These are phyloP conservation scores for Sclerotinia minor DNA, from an alignment of 2,329 filamentous ascomycete genomes.

Conservation along the genomic window DNA sequence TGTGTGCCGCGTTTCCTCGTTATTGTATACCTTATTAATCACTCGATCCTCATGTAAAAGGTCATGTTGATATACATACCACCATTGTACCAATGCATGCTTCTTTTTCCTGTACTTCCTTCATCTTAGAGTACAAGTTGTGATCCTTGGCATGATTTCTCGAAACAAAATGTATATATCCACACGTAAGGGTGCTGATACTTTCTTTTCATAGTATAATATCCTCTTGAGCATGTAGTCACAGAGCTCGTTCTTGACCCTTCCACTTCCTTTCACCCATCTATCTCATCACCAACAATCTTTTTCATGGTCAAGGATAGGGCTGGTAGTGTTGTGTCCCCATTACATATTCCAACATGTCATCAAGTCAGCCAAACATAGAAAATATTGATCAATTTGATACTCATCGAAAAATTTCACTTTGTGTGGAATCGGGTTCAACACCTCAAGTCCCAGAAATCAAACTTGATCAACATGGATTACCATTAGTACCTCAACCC, in stretches of 20 bases:
- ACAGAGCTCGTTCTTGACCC: neutral
- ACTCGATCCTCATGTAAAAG: neutral
- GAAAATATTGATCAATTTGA: slow-evolving; percentile 18
- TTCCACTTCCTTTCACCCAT: neutral
- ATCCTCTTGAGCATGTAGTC: slow-evolving; percentile 10
- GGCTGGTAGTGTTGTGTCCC: neutral
- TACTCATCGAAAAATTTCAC: slow-evolving; percentile 1
- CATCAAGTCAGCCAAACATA: neutral
- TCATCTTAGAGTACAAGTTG: slow-evolving; percentile 1
- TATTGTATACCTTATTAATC: neutral
- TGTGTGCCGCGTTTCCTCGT: neutral
- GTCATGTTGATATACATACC: neutral
- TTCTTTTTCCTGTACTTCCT: neutral
- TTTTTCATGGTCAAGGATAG: slow-evolving; percentile 1
- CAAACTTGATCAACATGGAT: slow-evolving; percentile 34
- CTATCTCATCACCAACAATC: neutral
- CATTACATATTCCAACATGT: slow-evolving; percentile 5
- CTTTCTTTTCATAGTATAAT: slow-evolving; percentile 4
- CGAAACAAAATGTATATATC: neutral
- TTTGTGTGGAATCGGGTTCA: slow-evolving; percentile 20
- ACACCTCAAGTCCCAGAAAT: slow-evolving; percentile 20
- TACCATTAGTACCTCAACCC: slow-evolving; percentile 39
- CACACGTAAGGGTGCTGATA: neutral
- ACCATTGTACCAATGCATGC: neutral
- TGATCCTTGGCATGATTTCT: neutral